Base-by-base conservation (phyloP, 495 filamentous ascomycete species). In the Daldinia vernicosa region DNA sequence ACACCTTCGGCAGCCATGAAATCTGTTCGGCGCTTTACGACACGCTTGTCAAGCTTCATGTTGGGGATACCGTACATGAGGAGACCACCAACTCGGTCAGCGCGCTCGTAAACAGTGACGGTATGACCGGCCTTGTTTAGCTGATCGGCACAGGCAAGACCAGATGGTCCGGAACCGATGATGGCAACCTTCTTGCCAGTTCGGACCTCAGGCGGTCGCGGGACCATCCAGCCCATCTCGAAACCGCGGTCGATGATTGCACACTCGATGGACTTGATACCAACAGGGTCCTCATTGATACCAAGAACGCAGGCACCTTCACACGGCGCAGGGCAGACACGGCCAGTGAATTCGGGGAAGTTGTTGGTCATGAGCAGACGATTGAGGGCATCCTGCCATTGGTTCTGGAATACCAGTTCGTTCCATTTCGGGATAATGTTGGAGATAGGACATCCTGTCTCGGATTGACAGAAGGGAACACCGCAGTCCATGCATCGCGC, bases 341-440 rank as follows among this genome's bases (percentile, higher is more conserved):
- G 95, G 53, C 95, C 95, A 70, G 95, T 99, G 81, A 98, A 98
- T 77, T 99, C 95, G 27, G 95, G 95, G 88, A 99, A 98, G 86
- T 98, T 98, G 85, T 99, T 99, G 62, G 95, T 99, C 93, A 97
- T 97, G 63, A 98, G 86, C 33, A 99, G 84, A 54, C 94, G 91
- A 82, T 97, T 96, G 17, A 98, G 89, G 19, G 95, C 95, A 81
- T 98, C 95, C 73, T 89, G 89, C 95, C 95, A 99, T 75, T 97
- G 92, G 75, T 92, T 92, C 76, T 91, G 71, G 84, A 98, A 98
- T 0, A 98, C 90, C 17, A 98, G 76, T 63, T 98, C 96, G 63
- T 98, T 98, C 94, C 94, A 99, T 77, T 99, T 99, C 50, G 95
- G 95, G 77, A 99, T 99, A 80, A 99, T 98, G 83, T 99, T 99